These are phyloP conservation scores for Nitzschia sp. DNA, from an alignment of 108 stramenopile species.

Conservation along the genomic window DNA sequence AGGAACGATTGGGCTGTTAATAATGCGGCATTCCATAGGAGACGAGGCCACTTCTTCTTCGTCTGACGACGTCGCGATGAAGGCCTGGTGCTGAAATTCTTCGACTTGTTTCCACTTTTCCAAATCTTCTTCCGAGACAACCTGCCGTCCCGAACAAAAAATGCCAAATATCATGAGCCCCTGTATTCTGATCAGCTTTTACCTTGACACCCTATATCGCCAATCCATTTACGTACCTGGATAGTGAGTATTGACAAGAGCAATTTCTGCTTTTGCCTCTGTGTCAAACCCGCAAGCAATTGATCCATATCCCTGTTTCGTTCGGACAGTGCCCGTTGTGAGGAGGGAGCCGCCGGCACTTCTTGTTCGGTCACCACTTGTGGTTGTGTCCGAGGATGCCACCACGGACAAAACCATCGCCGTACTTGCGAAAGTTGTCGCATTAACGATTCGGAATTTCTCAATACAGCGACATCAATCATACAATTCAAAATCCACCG, in stretches of 20 bases:
- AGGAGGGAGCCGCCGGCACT: background rate
- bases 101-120: background rate
- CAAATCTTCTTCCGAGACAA: conserved; percentile 2
- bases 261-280: background rate
- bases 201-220: too few species aligned
- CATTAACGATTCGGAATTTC: conserved; percentile 8
- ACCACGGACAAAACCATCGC: conserved; percentile 18
- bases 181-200: too few species aligned
- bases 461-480: conserved; percentile 11
- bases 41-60: too few species aligned
- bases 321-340: background rate
- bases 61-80: too few species aligned
- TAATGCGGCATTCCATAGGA: too few species aligned
- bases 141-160: too few species aligned
- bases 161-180: background rate
- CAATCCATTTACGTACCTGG: conserved; percentile 11
- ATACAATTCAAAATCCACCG: background rate
- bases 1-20: too few species aligned
- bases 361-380: background rate
- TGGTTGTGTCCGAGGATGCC: conserved; percentile 15
- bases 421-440: conserved; percentile 2
- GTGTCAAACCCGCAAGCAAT: conserved; percentile 8
- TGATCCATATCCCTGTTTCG: conserved; percentile 2
- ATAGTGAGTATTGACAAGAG: background rate
- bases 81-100: too few species aligned